Conservation (phyloP, 139 green algal genomes). For the Picochlorum sp. region DNA sequence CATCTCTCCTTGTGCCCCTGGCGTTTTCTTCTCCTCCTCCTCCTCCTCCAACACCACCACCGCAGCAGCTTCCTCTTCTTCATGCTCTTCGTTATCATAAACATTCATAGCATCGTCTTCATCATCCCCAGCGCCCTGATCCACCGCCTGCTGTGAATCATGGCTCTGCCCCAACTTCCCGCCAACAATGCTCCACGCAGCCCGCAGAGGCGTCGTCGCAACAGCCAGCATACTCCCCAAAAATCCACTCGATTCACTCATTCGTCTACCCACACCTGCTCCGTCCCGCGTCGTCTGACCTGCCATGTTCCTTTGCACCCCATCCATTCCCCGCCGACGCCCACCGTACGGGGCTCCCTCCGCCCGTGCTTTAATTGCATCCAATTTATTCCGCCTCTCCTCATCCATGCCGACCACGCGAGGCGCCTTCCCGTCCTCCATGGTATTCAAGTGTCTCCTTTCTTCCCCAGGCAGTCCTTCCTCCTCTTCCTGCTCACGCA, state of each 20-base stretch:
- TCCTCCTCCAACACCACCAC: neutral
- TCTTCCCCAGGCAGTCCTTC: too few relatives aligned
- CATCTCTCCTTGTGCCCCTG: too few relatives aligned
- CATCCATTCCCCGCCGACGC: too few relatives aligned
- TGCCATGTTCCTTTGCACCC: too few relatives aligned
- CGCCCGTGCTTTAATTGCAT: too few relatives aligned
- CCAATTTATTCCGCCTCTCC: too few relatives aligned
- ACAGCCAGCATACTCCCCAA: constrained; percentile 6
- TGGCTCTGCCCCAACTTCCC: neutral
- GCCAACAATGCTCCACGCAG: neutral
- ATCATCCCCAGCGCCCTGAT: neutral
- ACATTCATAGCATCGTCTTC: neutral
- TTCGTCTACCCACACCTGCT: too few relatives aligned
- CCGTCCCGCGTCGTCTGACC: too few relatives aligned
- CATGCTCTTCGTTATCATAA: neutral
- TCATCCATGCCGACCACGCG: neutral
- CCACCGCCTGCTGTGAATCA: neutral
- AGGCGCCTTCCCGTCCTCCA: constrained; percentile 1
- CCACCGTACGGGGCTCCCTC: too few relatives aligned
- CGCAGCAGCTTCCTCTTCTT: neutral
- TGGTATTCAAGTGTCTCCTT: constrained; percentile 1
- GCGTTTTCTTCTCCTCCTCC: neutral
- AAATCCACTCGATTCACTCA: neutral
- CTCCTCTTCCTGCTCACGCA: too few relatives aligned
- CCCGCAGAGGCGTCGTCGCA: constrained; percentile 9